Conservation (phyloP, 768 basidiomycete species). For the Hygrophorus pudorinus region DNA sequence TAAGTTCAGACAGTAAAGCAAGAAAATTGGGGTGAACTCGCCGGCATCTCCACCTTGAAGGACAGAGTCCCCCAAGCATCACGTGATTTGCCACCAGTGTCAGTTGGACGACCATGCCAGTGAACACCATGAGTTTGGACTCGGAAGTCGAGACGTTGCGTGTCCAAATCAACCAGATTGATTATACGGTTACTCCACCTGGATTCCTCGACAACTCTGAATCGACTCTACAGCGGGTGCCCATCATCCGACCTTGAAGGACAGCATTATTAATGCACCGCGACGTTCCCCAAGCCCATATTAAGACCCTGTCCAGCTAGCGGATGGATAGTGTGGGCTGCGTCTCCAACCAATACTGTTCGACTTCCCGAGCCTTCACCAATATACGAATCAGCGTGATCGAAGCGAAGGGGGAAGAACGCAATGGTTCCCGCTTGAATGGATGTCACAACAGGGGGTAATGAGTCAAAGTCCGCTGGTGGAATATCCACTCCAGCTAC, state of each 20-base stretch:
- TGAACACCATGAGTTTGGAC: too few species aligned
- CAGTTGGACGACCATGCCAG: too few species aligned
- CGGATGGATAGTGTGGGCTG: slow-evolving; percentile 91
- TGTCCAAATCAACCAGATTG: slow-evolving; percentile 49
- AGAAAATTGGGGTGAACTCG: slow-evolving; percentile 20
- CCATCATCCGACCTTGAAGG: slow-evolving; percentile 59
- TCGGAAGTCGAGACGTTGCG: too few species aligned
- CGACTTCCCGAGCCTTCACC: slow-evolving; percentile 58
- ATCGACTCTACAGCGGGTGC: slow-evolving; percentile 57
- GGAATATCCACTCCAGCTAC: slow-evolving; percentile 37
- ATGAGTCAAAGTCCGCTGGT: slow-evolving; percentile 43
- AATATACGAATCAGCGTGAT: slow-evolving; percentile 79
- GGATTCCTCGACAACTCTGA: slow-evolving; percentile 56
- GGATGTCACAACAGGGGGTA: slow-evolving; percentile 68
- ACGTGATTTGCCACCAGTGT: too few species aligned
- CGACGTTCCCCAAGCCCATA: slow-evolving; percentile 77
- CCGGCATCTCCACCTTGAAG: slow-evolving; percentile 84
- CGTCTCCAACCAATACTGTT: slow-evolving; percentile 89
- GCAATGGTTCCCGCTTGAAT: slow-evolving; percentile 70
- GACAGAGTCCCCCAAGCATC: too few species aligned
- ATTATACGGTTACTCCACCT: slow-evolving; percentile 47
- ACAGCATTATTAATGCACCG: slow-evolving; percentile 52
- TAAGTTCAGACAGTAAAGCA: background rate
- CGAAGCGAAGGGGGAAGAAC: slow-evolving; percentile 83
- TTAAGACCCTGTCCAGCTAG: slow-evolving; percentile 96